Base-by-base conservation (phyloP, 148 eudicot species). In the Camellia sinensis region DNA sequence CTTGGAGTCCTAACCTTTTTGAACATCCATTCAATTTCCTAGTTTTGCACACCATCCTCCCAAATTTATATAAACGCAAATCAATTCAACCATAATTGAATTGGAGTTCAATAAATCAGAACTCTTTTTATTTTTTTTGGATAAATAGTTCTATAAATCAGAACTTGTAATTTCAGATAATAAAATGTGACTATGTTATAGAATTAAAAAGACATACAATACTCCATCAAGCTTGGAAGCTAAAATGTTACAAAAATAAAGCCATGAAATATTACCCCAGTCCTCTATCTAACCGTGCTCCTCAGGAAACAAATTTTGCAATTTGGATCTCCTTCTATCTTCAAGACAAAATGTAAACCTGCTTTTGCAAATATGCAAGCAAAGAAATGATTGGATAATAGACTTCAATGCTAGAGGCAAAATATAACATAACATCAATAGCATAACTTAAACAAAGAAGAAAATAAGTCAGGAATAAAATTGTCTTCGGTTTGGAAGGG, bases 191-290 rank as follows among this genome's bases (percentile, higher is more conserved):
- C 43, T 29, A 29, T 5, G 6, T 7, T 43, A 73, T 7, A 40
- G 45, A 46, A 74, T 15, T 57, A 59, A 57, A 17, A 9, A 59
- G 50, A 19, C 22, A 74, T 40, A 74, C 2, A n/a, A 10, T 57
- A 18, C 57, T 75, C 78, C 67, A 15, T 11, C 18, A 40, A 66
- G 44, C 40, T 74, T 7, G 8, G 59, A 66, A 66, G 12, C 54
- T 14, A 52, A 57, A 14, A 54, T 4, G 67, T n/a, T 60, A 21
- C 9, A 52, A 48, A 61, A 45, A 7, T 29, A 70, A 46, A 60
- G 60, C 60, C 74, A n/a, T 22, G 46, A 61, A 78, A 21, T 71
- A 71, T 71, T 79, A 79, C 81, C 81, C 81, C 81, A 79, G 17
- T 71, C 81, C 60, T 79, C 81, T 70, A 79, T 79, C 22, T 71